Conservation (phyloP, 2,329 filamentous ascomycete genomes). For the Juglanconis oblonga region DNA sequence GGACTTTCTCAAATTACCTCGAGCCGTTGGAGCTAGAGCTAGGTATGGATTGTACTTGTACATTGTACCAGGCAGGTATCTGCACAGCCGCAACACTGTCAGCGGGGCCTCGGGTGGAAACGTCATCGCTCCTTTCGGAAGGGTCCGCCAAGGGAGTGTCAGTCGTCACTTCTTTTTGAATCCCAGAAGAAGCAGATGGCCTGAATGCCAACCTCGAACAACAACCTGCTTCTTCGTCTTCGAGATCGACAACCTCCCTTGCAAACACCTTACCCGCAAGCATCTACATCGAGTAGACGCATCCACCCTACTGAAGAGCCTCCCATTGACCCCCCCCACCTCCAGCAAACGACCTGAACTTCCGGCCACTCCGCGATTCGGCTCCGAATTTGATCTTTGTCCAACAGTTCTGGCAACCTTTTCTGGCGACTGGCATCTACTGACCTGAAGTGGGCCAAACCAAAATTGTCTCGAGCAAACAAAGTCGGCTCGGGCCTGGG, state of each 20-base stretch:
- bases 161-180: background rate
- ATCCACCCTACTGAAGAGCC: background rate
- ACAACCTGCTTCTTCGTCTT: too few relatives aligned
- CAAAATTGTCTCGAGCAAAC: background rate
- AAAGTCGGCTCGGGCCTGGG: background rate
- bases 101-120: background rate
- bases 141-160: background rate
- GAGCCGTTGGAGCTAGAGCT: background rate
- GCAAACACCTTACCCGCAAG: background rate
- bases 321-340: background rate
- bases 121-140: background rate
- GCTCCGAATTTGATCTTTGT: background rate
- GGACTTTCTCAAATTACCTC: background rate
- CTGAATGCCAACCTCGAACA: too few relatives aligned
- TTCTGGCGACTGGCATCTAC: background rate
- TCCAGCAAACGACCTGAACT: background rate
- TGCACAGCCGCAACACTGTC: background rate
- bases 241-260: background rate
- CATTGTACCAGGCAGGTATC: background rate
- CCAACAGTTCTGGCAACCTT: too few relatives aligned
- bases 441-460: background rate
- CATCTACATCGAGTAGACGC: background rate
- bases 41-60: too few relatives aligned
- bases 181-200: too few relatives aligned
- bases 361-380: slow-evolving; percentile 2